These are phyloP conservation scores for Cytospora chrysosperma DNA, from an alignment of 2,329 filamentous ascomycete genomes.

Conservation along the genomic window DNA sequence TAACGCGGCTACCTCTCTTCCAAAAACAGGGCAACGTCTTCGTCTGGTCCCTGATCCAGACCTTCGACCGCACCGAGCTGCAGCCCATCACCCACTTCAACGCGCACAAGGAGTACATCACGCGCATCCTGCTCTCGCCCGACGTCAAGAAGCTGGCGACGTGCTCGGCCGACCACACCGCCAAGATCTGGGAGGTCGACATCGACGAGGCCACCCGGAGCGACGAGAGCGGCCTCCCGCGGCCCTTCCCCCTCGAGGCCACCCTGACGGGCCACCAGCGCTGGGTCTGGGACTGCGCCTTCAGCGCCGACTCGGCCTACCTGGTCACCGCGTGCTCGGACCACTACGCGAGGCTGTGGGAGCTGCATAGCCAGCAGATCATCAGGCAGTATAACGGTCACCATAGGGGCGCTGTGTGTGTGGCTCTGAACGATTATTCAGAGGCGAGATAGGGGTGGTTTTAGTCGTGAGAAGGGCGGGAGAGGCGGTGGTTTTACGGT, in stretches of 20 bases:
- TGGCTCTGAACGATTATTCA: slow-evolving; percentile 85
- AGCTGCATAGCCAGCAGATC: slow-evolving; percentile 80
- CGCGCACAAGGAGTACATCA: slow-evolving; percentile 91
- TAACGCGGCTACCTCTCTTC: slow-evolving; percentile 22
- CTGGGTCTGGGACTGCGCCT: slow-evolving; percentile 98
- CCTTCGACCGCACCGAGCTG: slow-evolving; percentile 77
- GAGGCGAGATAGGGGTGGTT: slow-evolving; percentile 45
- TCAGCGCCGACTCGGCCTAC: slow-evolving; percentile 90
- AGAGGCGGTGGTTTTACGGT: neutral
- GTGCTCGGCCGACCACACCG: slow-evolving; percentile 89
- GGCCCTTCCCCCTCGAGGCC: slow-evolving; percentile 76
- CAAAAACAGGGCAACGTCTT: slow-evolving; percentile 81
- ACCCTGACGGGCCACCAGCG: slow-evolving; percentile 88
- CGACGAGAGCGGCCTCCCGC: slow-evolving; percentile 41
- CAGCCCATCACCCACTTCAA: slow-evolving; percentile 85
- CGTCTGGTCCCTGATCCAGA: slow-evolving; percentile 91
- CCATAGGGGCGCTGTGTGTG: slow-evolving; percentile 86
- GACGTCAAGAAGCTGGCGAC: slow-evolving; percentile 94
- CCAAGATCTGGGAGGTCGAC: slow-evolving; percentile 95
- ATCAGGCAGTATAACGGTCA: slow-evolving; percentile 96
- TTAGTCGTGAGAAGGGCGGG: neutral
- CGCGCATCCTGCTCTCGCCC: slow-evolving; percentile 84
- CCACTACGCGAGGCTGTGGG: slow-evolving; percentile 91
- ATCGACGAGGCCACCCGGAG: slow-evolving; percentile 46
- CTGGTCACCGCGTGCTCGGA: slow-evolving; percentile 91